A percentile compares a stretch with the other conserved stretches of the same genome.
Evolutionary conservation across 2,329 filamentous ascomycete genomes (phyloP).

Genomic region (Fusarium verticillioides): DNA sequence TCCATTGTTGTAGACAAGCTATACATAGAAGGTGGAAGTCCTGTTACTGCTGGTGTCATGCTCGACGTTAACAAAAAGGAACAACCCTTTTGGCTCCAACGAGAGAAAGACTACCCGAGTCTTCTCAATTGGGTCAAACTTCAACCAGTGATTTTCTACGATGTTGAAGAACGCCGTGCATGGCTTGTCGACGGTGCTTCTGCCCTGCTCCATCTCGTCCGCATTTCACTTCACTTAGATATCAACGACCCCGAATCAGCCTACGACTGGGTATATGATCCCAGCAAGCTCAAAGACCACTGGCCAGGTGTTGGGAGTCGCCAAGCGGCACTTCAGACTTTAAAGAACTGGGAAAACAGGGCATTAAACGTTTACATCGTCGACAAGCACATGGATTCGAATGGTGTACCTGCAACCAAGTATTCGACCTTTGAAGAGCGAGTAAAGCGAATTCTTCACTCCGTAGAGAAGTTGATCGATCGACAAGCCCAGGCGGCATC

Average conservation of each 20-base stretch:
- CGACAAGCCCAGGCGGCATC: background rate
- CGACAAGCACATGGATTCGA: background rate
- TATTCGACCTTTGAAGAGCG: background rate
- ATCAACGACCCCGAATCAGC: conserved; percentile 14
- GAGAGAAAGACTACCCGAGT: conserved; percentile 17
- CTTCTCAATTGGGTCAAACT: conserved; percentile 20
- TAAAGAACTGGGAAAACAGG: conserved; percentile 12
- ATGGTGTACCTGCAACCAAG: background rate
- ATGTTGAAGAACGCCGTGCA: conserved; percentile 1
- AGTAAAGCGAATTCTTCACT: background rate
- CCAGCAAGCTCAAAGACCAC: background rate
- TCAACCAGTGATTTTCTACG: conserved; percentile 9
- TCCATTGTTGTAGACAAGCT: conserved; percentile 5
- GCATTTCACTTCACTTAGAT: conserved; percentile 12
- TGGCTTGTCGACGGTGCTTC: conserved; percentile 28
- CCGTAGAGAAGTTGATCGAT: conserved; percentile 11
- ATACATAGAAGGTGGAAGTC: conserved; percentile 14
- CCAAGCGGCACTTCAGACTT: conserved; percentile 6
- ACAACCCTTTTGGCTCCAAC: conserved; percentile 18
- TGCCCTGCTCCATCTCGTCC: conserved; percentile 24
- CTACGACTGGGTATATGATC: conserved; percentile 23
- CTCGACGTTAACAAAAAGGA: conserved; percentile 13
- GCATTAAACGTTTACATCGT: background rate
- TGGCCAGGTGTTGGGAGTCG: background rate
- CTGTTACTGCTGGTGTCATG: conserved; percentile 4